phyloP scores from a whole-genome alignment of 208 protist genomes.

The Leishmania braziliensis region DNA sequence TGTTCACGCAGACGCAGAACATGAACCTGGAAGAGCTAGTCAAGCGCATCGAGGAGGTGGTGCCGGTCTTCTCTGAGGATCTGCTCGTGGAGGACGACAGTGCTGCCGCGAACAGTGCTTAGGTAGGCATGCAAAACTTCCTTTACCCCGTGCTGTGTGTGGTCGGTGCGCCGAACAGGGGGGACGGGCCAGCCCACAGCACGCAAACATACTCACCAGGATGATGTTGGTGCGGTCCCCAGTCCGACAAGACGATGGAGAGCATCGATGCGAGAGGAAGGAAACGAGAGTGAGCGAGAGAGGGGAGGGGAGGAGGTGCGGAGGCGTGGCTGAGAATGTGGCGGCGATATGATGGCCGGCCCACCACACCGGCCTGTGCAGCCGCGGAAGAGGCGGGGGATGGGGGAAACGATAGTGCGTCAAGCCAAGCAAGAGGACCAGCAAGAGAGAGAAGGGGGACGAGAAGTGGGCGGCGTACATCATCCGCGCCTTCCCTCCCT shows the following conservation, averaged over 20 bases:
- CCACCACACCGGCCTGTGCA: background rate
- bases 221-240: background rate
- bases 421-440: background rate
- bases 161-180: background rate
- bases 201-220: background rate
- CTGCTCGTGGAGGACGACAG: slow-evolving; percentile 68
- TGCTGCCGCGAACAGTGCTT: background rate
- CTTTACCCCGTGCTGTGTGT: background rate
- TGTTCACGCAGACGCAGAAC: slow-evolving; percentile 59
- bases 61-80: slow-evolving; percentile 87
- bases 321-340: background rate
- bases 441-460: too few species aligned
- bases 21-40: slow-evolving; percentile 60
- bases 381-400: background rate
- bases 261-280: background rate
- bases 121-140: background rate
- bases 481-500: background rate
- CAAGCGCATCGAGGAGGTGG: slow-evolving; percentile 70
- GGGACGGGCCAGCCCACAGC: background rate
- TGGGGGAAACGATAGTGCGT: background rate
- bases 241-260: background rate
- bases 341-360: background rate
- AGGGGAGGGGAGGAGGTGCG: too few species aligned
- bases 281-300: background rate
- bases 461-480: background rate